A percentile compares a stretch with the other conserved stretches of the same genome.
Evolutionary conservation across 139 green algal species (phyloP).

Genomic region (Asterochloris sp.): DNA sequence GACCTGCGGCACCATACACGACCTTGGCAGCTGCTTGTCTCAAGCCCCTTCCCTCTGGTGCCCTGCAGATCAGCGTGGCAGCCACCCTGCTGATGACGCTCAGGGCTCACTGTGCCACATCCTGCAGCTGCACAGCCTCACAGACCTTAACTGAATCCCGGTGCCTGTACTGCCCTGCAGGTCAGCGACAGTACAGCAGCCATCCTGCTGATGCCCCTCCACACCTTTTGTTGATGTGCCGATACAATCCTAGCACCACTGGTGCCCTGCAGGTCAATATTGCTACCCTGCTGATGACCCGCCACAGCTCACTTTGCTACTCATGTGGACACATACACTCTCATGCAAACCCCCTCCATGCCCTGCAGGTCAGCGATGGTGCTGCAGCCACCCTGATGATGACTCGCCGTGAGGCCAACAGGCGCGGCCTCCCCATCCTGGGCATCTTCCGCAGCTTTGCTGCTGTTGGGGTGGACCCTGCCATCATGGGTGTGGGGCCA

Average conservation of each 20-base stretch:
- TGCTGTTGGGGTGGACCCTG: constrained; percentile 90
- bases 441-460: constrained; percentile 89
- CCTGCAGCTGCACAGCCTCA: too few species aligned
- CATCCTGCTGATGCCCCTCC: constrained; percentile 89
- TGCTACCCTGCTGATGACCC: too few species aligned
- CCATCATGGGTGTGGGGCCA: constrained; percentile 96
- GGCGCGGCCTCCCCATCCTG: constrained; percentile 82
- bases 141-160: neutral
- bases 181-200: constrained; percentile 92
- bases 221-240: too few species aligned
- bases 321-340: too few species aligned
- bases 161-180: constrained; percentile 45
- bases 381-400: constrained; percentile 91
- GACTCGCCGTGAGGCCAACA: constrained; percentile 82
- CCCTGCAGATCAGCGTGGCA: constrained; percentile 84
- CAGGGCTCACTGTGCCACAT: constrained; percentile 18
- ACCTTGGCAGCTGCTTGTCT: neutral
- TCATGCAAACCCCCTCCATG: constrained; percentile 1
- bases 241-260: too few species aligned
- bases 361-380: constrained; percentile 90
- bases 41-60: neutral
- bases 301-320: too few species aligned
- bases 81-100: constrained; percentile 93
- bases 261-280: too few species aligned
- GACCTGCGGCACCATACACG: too few species aligned